Conservation (phyloP, 2,329 filamentous ascomycete species). For the Endothia cerciana region DNA sequence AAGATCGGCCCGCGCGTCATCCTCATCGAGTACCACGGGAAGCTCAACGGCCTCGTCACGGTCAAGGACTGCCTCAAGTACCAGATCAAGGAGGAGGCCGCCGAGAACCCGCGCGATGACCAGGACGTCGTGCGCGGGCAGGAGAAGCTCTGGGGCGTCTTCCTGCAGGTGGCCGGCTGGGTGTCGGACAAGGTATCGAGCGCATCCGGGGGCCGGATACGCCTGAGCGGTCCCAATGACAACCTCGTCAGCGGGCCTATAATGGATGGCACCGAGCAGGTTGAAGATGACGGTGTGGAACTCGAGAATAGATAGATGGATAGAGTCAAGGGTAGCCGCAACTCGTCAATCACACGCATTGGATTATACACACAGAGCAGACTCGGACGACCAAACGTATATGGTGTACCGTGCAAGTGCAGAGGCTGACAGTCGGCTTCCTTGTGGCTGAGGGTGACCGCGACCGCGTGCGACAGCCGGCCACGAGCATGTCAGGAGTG, state of each 20-base stretch:
- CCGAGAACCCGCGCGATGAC: slow-evolving; percentile 71
- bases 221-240: slow-evolving; percentile 48
- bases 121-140: slow-evolving; percentile 59
- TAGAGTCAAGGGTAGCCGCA: not conserved
- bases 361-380: not conserved
- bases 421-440: not conserved
- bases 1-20: slow-evolving; percentile 96
- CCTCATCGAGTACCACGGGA: slow-evolving; percentile 86
- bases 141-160: slow-evolving; percentile 66
- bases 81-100: slow-evolving; percentile 92
- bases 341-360: too few relatives aligned
- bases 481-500: too few relatives aligned
- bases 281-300: slow-evolving; percentile 43
- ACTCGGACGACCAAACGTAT: not conserved
- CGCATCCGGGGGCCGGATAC: slow-evolving; percentile 61
- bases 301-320: slow-evolving; percentile 23
- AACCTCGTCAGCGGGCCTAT: slow-evolving; percentile 44
- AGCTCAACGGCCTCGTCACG: slow-evolving; percentile 83
- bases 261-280: slow-evolving; percentile 56
- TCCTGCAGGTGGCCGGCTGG: slow-evolving; percentile 61
- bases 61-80: slow-evolving; percentile 98
- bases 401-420: not conserved
- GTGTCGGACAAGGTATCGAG: slow-evolving; percentile 58
- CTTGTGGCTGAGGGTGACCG: not conserved
- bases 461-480: not conserved